Percentiles rank a stretch among this genome's conserved stretches.
These are phyloP conservation scores for Penicillium odoratum DNA, from an alignment of 495 filamentous ascomycete species.

Conservation along the genomic window DNA sequence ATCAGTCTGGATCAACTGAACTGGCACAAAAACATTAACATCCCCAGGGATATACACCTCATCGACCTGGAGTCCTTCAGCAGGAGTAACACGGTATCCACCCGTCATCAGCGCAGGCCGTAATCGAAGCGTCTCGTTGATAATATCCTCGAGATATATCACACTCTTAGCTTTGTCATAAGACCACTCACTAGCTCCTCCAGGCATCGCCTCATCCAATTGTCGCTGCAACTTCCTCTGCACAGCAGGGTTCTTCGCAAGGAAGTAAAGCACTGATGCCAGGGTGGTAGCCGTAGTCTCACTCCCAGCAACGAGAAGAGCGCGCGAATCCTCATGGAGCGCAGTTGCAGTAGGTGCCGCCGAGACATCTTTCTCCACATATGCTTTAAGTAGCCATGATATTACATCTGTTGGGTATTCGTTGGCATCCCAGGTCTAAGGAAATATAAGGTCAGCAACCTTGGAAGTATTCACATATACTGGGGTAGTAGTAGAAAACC, in stretches of 20 bases:
- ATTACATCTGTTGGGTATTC: conserved; percentile 2
- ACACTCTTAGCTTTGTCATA: neutral
- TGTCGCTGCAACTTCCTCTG: neutral
- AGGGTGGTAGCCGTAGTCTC: neutral
- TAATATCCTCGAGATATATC: conserved; percentile 1
- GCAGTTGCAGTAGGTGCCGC: neutral
- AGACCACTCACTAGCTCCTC: neutral
- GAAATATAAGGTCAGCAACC: no score
- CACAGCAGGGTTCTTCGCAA: neutral
- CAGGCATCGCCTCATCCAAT: neutral
- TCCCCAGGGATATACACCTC: conserved; percentile 6
- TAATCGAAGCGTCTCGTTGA: conserved; percentile 42
- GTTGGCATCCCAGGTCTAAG: neutral
- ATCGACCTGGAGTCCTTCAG: conserved; percentile 4
- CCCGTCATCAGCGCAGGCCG: neutral
- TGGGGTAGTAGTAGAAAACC: neutral
- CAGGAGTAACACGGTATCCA: neutral
- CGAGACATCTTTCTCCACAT: neutral
- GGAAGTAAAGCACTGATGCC: neutral
- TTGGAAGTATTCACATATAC: no score
- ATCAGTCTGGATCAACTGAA: conserved; percentile 10
- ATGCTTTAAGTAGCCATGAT: conserved; percentile 12
- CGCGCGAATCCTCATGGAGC: neutral
- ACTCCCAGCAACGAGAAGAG: neutral
- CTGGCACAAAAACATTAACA: conserved; percentile 1